Percentiles rank a stretch among this genome's conserved stretches.
Evolutionary conservation across 148 eudicot species (phyloP).

Genomic region (Spergularia marina): DNA sequence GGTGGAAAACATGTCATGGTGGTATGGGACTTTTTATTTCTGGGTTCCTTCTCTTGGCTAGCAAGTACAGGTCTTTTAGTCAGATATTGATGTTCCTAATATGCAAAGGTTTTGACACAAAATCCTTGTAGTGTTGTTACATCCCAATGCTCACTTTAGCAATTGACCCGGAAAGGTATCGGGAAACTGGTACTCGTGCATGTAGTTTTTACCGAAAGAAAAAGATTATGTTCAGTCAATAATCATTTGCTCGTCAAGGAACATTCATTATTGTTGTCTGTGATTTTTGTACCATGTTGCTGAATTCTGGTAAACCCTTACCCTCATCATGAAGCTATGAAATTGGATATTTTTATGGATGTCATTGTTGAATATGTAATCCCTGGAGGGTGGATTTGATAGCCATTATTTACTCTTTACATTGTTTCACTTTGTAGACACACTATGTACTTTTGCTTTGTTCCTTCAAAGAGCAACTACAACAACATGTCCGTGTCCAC

Average conservation of each 20-base stretch:
- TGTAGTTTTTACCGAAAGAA: neutral
- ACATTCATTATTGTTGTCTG: neutral
- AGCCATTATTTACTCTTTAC: neutral
- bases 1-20: conserved; percentile 35
- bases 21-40: conserved; percentile 25
- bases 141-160: neutral
- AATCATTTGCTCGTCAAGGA: neutral
- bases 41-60: conserved; percentile 18
- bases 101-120: conserved; percentile 5
- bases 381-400: neutral
- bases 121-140: neutral
- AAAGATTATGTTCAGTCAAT: neutral
- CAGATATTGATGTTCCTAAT: conserved; percentile 15
- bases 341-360: too few species aligned
- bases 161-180: neutral
- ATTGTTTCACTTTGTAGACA: conserved; percentile 43
- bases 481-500: conserved; percentile 93
- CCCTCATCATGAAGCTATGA: too few species aligned
- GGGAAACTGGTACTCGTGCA: neutral
- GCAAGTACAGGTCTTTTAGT: conserved; percentile 6
- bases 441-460: conserved; percentile 85
- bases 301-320: too few species aligned
- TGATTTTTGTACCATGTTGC: neutral
- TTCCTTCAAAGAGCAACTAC: conserved; percentile 88
- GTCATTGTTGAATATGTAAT: too few species aligned